Evolutionary conservation across 2,329 filamentous ascomycete genomes (phyloP).

Genomic region (Verticillium albo-atrum): DNA sequence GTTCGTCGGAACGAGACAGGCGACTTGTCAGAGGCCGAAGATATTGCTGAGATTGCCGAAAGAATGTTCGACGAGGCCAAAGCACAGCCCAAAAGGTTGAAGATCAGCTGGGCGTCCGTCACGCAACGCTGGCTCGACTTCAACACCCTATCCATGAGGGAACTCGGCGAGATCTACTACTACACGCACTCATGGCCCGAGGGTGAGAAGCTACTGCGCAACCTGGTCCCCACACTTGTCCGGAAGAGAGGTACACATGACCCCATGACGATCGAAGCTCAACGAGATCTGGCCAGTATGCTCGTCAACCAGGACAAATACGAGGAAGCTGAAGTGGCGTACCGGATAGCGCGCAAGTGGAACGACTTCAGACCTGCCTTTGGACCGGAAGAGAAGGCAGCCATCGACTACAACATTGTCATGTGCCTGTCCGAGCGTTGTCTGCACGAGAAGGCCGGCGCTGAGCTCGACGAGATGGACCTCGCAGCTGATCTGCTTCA

Average conservation of each 20-base stretch:
- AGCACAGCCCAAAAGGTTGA: background rate
- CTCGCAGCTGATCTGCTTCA: slow-evolving; percentile 12
- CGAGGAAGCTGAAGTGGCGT: slow-evolving; percentile 10
- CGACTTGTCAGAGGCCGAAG: slow-evolving; percentile 9
- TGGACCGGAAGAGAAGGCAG: slow-evolving; percentile 13
- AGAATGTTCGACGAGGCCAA: slow-evolving; percentile 6
- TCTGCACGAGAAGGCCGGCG: slow-evolving; percentile 5
- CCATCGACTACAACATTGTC: slow-evolving; percentile 15
- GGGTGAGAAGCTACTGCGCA: slow-evolving; percentile 13
- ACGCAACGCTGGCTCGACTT: slow-evolving; percentile 9
- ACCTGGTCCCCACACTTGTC: slow-evolving; percentile 11
- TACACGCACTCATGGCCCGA: slow-evolving; percentile 14
- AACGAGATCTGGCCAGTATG: slow-evolving; percentile 14
- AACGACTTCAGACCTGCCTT: slow-evolving; percentile 11
- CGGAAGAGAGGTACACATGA: slow-evolving; percentile 9
- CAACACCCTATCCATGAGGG: slow-evolving; percentile 15
- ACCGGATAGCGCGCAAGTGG: slow-evolving; percentile 12
- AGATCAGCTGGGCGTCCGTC: background rate
- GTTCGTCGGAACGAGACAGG: slow-evolving; percentile 12
- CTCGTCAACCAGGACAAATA: slow-evolving; percentile 13
- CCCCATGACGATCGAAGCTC: slow-evolving; percentile 13
- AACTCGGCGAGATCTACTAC: slow-evolving; percentile 17
- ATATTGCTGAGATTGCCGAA: slow-evolving; percentile 8
- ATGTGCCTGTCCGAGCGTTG: slow-evolving; percentile 15
- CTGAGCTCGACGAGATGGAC: slow-evolving; percentile 10